phyloP scores from a whole-genome alignment of 306 rosid genomes.

The Cucurbita moschata region DNA sequence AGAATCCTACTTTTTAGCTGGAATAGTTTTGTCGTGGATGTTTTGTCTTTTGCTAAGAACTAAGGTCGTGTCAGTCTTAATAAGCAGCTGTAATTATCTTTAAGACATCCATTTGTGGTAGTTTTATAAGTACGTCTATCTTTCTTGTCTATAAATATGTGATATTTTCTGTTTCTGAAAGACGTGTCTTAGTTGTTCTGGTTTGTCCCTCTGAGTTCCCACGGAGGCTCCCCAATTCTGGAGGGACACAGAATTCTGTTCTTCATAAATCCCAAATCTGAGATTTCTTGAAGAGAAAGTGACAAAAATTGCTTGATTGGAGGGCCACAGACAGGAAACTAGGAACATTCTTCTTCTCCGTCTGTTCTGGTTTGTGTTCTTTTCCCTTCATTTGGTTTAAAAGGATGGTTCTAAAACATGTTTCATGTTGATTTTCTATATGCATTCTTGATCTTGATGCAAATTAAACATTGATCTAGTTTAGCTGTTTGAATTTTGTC shows the following conservation, averaged over 20 bases:
- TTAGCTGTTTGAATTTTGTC: neutral
- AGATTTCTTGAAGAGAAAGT: neutral
- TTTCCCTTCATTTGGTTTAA: neutral
- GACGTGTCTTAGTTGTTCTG: conserved; percentile 4
- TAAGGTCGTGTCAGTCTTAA: conserved; percentile 10
- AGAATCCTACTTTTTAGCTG: neutral
- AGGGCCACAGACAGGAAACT: neutral
- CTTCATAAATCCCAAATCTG: neutral
- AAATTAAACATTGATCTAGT: neutral
- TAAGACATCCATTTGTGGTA: conserved; percentile 18
- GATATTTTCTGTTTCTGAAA: conserved; percentile 7
- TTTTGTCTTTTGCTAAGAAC: conserved; percentile 9
- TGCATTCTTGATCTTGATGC: conserved; percentile 2
- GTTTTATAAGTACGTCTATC: conserved; percentile 13
- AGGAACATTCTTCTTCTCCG: neutral
- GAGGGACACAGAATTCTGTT: neutral
- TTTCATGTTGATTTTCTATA: neutral
- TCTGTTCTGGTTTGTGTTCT: neutral
- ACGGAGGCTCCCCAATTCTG: neutral
- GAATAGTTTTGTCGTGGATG: neutral
- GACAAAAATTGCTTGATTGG: neutral
- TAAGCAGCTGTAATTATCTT: conserved; percentile 17
- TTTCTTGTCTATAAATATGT: conserved; percentile 13
- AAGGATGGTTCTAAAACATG: neutral
- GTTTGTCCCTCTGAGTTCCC: conserved; percentile 1